Base-by-base conservation (phyloP, 2,329 filamentous ascomycete species). In the Penicillium capsulatum region DNA sequence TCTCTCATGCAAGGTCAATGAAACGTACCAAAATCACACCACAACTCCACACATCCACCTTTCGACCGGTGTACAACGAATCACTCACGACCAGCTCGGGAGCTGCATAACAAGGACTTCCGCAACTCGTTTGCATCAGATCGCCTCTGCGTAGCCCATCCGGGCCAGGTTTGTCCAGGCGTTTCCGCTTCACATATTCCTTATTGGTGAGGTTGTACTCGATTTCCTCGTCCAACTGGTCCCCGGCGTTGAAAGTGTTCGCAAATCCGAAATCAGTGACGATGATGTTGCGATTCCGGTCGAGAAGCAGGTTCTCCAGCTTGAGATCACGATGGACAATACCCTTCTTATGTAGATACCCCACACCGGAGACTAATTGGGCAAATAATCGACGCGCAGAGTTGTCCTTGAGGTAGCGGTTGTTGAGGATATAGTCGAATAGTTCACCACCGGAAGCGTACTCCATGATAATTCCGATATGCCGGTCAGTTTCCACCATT, bases 211-310 rank as follows among this genome's bases (percentile, higher is more conserved):
- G 71, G 48, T 89, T 86, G 57, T 88, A 79, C 66, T 97, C 92
- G 51, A 96, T 85, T 43, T 96, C 90, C 44, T 95, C 88, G 3
- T 79, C 80, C 27, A 98, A 75, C 63, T 96, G 89, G 59, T 98
- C 92, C 24, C 74, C 70, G 0, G 92, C 80, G 59, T 96, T 86
- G 60, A 98, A 98, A 0, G 90, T 97, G 67, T 98, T 98, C 53
- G 92, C 92, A 63, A 98, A 98, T 13, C 92, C 92, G 67, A 98
- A 98, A 68, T 98, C 92, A 11, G 92, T 98, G 61, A 98, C 98
- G 69, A 98, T 98, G 60, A 98, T 97, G 71, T 98, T 98, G 48
- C 89, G 84, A 62, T 98, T 96, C 48, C 91, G 84, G 67, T 98
- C 92, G 36, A 98, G 76, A 26, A 98, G 76, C 56, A 98, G 66